Evolutionary conservation across 305 asterid genomes (phyloP), one percentile per base, ranked within the genome.

Genomic region (Rubia balearica): DNA sequence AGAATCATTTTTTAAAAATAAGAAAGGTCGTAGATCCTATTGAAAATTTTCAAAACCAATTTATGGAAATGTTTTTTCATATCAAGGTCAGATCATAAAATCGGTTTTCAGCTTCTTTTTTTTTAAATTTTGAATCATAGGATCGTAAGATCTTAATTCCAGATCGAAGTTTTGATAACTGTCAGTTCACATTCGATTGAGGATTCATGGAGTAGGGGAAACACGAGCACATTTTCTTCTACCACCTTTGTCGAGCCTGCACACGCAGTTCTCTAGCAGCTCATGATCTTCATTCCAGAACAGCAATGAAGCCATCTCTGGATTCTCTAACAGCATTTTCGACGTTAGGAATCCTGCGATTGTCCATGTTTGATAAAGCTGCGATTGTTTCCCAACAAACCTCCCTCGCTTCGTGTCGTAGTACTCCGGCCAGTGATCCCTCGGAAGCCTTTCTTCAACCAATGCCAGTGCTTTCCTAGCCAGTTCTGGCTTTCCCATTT

Each of bases 381-480:
- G 85, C 17, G 92, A 86, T 77, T 90, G 95, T 77, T 89, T 89
- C 60, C 97, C 94, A 0, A 81, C 71, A 45, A 90, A 85, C 75
- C 86, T 83, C 66, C 89, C 96, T 8, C 74, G 68, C 77, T 74
- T 85, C 0, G 96, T 87, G 81, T 89, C 97, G 16, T 89, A 91
- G 71, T 91, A 91, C 71, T 91, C 97, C 2, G 96, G 96, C 97
- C 97, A 91, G 22, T 74, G 51, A 73, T 91, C 97, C 6, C 36
- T 73, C 7, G 65, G 43, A 72, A 91, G 95, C 84, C 95, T 80
- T 75, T 87, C 70, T 79, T 91, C 96, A 17, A 88, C 96, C 73
- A 89, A 65, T 56, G 63, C 81, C 72, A 86, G 79, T 4, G 92
- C 96, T 78, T 85, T 89, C 64, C 84, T 76, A 12, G 92, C 95